Percentiles rank a stretch among this genome's conserved stretches.
These are phyloP conservation scores for Emmonsiellopsis sp. DNA, from an alignment of 2,329 filamentous ascomycete species.

Conservation along the genomic window DNA sequence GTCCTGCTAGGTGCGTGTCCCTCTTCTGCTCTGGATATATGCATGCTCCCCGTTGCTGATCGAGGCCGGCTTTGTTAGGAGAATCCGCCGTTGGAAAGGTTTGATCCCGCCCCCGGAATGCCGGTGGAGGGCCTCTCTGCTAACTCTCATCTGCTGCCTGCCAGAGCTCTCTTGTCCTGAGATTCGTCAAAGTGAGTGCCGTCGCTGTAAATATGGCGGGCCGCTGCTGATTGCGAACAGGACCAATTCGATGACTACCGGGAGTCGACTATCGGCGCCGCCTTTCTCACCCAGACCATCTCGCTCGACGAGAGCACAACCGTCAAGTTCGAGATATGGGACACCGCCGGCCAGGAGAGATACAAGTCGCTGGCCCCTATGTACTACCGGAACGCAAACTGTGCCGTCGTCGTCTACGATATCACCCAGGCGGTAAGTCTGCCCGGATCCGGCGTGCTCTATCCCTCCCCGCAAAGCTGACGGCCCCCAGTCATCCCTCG, in stretches of 20 bases:
- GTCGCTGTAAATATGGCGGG: constrained; percentile 1
- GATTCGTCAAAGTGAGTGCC: constrained; percentile 85
- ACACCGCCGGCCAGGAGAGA: constrained; percentile 94
- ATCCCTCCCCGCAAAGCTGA: background rate
- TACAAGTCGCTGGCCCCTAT: constrained; percentile 98
- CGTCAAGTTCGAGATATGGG: constrained; percentile 99
- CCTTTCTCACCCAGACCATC: constrained; percentile 98
- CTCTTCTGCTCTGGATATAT: constrained; percentile 28
- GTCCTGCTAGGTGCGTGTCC: constrained; percentile 76
- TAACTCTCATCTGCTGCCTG: constrained; percentile 18
- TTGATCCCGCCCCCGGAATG: constrained; percentile 9
- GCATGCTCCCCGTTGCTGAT: background rate
- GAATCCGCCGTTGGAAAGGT: constrained; percentile 99
- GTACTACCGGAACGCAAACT: constrained; percentile 99
- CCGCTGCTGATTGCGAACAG: constrained; percentile 35
- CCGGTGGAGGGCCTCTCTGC: constrained; percentile 2
- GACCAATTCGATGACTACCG: constrained; percentile 99
- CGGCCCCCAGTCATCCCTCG: constrained; percentile 66
- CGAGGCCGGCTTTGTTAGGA: constrained; percentile 45
- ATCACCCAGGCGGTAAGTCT: constrained; percentile 89
- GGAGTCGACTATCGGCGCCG: constrained; percentile 96
- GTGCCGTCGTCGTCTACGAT: constrained; percentile 97
- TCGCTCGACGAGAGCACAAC: constrained; percentile 96
- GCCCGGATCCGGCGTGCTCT: background rate
- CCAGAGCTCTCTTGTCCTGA: constrained; percentile 91